phyloP scores from a whole-genome alignment of 2,329 filamentous ascomycete species.

The Fusarium haematococcum region DNA sequence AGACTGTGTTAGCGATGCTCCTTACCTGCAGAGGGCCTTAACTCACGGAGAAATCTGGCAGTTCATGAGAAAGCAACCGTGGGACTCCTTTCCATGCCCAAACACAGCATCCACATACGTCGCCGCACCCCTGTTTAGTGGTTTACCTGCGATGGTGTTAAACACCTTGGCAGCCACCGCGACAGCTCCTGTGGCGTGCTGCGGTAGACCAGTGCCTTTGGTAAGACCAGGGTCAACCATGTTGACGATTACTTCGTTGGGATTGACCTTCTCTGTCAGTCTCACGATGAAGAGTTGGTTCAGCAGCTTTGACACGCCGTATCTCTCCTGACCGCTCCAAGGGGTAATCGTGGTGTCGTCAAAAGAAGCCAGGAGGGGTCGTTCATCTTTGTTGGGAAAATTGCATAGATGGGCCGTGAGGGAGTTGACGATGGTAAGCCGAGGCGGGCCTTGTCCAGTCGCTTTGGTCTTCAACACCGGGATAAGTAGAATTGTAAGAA shows the following conservation, averaged over 20 bases:
- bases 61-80: constrained; percentile 63
- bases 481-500: constrained; percentile 46
- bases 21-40: fast-evolving
- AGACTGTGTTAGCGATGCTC: neutral
- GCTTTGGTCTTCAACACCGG: constrained; percentile 32
- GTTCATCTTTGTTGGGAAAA: constrained; percentile 39
- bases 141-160: constrained; percentile 44
- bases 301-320: constrained; percentile 48
- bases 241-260: constrained; percentile 52
- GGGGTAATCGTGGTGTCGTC: constrained; percentile 35
- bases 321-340: constrained; percentile 42
- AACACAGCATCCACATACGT: constrained; percentile 61
- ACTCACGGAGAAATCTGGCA: constrained; percentile 51
- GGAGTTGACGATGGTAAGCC: constrained; percentile 48
- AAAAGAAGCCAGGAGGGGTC: constrained; percentile 46
- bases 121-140: constrained; percentile 55
- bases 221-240: constrained; percentile 50
- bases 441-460: constrained; percentile 8
- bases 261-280: constrained; percentile 50
- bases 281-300: constrained; percentile 52
- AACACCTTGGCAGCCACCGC: constrained; percentile 7
- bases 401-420: constrained; percentile 41
- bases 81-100: constrained; percentile 60
- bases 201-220: constrained; percentile 40
- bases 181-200: constrained; percentile 19